phyloP scores from a whole-genome alignment of 1,139 yeast genomes.

The Geotrichum carabidarum region DNA sequence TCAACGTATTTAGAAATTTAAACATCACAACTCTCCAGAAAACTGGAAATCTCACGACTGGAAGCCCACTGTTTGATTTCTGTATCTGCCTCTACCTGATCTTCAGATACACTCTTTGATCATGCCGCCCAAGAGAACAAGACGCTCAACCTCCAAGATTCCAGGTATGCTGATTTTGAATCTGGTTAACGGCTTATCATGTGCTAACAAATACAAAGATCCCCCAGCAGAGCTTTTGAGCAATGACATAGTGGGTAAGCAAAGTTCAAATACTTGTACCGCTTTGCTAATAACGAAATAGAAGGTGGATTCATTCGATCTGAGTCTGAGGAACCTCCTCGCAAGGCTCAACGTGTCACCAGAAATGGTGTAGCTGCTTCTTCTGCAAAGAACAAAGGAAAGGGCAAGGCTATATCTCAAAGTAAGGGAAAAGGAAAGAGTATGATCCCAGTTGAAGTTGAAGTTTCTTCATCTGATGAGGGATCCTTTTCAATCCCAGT shows the following conservation, averaged over 20 bases:
- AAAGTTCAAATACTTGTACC: not conserved
- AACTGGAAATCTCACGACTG: no score
- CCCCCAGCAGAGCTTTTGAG: conserved; percentile 6
- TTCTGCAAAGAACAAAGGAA: not conserved
- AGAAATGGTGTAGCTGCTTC: not conserved
- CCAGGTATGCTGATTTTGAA: not conserved
- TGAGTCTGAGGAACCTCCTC: conserved; percentile 8
- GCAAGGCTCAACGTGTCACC: conserved; percentile 8
- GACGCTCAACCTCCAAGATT: conserved; percentile 7
- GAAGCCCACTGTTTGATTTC: no score
- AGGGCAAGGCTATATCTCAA: not conserved
- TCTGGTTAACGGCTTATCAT: not conserved
- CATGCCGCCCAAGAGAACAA: conserved; percentile 18
- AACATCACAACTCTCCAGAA: no score
- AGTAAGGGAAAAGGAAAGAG: conserved; percentile 4
- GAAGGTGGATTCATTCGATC: conserved; percentile 13
- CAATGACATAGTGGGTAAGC: conserved; percentile 9
- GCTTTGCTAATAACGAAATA: not conserved
- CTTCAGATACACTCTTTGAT: not conserved
- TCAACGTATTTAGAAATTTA: no score
- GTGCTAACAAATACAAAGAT: conserved; percentile 2
- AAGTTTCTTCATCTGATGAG: conserved; percentile 1
- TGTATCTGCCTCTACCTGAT: no score
- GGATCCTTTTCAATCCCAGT: not conserved
- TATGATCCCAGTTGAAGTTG: not conserved